Evolutionary conservation across 2,329 filamentous ascomycete genomes (phyloP), one percentile per base, ranked within the genome.

Genomic region (Pseudocercospora fijiensis): DNA sequence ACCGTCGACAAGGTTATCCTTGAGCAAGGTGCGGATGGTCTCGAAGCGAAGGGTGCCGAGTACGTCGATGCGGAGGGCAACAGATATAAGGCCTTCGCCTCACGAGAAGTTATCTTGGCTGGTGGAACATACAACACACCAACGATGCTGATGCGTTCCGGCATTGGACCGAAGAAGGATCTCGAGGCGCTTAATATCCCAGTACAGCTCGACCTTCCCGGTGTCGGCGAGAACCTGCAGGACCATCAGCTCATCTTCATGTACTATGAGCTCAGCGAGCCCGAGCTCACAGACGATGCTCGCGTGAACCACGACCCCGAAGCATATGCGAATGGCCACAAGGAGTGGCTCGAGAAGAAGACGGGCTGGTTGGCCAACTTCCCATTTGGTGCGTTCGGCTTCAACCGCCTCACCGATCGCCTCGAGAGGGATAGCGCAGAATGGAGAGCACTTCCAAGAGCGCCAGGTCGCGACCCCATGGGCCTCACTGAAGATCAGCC

Each of bases 1-100:
- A 69, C 66, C 5, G 90, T 86, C 66, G 87, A 88, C 63, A 88
- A 87, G 73, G 77, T 92, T 73, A 79, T 81, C 41, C 88, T 88
- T 65, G 88, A 89, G 41, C 63, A 59, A 20, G 84, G 86, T 1
- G 85, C 60, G 3, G 63, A 84, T 20, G 73, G 79, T 57, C 74
- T 80, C 2, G 80, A 82, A 65, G 78, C 78, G 0, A 78, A 73
- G n/a, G 78, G 78, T 60, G 78, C 78, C 11, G 75, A 80, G 58
- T 79, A 76, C 64, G 71, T 78, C 41, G 76, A 78, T 28, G 75
- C 76, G 27, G 63, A 66, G n/a, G 81, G 81, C 49, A 76, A 70
- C 18, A 70, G 76, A 8, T 78, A 78, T 10, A 75, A 71, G 27
- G 80, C 76, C 16, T 71, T 67, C 2, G 63, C 67, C 4, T 62